Conservation (phyloP, 2,329 filamentous ascomycete species). For the Chaetomiaceae sp. region DNA sequence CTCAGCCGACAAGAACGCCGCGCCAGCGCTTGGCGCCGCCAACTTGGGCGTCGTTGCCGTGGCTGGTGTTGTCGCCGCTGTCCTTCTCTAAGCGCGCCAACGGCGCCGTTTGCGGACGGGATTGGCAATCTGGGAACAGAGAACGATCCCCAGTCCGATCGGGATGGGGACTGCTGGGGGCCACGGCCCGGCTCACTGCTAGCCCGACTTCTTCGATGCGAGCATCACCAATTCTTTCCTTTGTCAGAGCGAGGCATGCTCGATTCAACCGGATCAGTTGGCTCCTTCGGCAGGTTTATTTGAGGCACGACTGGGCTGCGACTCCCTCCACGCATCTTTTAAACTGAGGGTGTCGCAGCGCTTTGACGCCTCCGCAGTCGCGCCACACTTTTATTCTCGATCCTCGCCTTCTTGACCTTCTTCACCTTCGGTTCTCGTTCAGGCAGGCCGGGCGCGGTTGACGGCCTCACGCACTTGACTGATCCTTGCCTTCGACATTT, state of each 20-base stretch:
- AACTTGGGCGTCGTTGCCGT: constrained; percentile 46
- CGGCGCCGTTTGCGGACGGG: too few species aligned
- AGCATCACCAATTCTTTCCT: constrained; percentile 30
- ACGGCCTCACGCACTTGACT: constrained; percentile 8
- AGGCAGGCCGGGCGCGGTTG: constrained; percentile 14
- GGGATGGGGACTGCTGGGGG: constrained; percentile 2
- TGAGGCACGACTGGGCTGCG: not conserved
- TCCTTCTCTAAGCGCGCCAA: constrained; percentile 43
- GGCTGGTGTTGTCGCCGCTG: constrained; percentile 46
- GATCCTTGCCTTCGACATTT: not conserved
- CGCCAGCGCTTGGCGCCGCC: constrained; percentile 40
- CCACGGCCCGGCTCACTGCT: constrained; percentile 13
- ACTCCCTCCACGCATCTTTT: not conserved
- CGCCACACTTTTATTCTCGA: not conserved
- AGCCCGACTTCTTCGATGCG: constrained; percentile 30
- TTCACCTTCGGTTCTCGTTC: constrained; percentile 11
- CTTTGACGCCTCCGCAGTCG: not conserved
- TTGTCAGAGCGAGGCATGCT: constrained; percentile 22
- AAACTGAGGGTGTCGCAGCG: too few species aligned
- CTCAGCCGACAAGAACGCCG: constrained; percentile 37
- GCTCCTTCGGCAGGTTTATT: constrained; percentile 5
- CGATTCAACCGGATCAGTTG: constrained; percentile 7
- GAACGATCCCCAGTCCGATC: not conserved
- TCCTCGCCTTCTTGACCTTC: not conserved
- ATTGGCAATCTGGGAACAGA: not conserved